Evolutionary conservation across 768 basidiomycete species (phyloP).

Genomic region (Scleroderma citrinum): DNA sequence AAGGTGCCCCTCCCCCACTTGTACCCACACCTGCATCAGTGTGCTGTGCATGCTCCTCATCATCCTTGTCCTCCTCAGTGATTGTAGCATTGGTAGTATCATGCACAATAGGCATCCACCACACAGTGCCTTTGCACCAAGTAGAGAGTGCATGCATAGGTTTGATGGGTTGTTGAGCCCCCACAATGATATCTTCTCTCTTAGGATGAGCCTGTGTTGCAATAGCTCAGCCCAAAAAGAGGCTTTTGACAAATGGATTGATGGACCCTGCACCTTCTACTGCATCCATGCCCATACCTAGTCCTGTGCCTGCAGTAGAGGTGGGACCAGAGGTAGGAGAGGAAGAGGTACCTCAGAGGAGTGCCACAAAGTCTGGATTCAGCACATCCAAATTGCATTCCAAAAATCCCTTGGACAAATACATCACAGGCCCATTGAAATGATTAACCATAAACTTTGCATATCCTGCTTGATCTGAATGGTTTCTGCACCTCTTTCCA

Average conservation of each 20-base stretch:
- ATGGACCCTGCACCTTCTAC: constrained; percentile 71
- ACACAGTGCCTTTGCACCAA: constrained; percentile 69
- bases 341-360: constrained; percentile 59
- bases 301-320: no score
- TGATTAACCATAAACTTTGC: constrained; percentile 90
- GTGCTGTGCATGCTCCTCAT: constrained; percentile 33
- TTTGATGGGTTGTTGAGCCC: constrained; percentile 89
- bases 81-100: constrained; percentile 8
- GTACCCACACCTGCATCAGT: constrained; percentile 12
- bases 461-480: constrained; percentile 78
- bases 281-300: constrained; percentile 29
- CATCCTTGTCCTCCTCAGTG: constrained; percentile 47
- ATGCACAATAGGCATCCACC: constrained; percentile 40
- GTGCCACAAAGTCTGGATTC: constrained; percentile 88
- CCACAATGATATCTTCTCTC: constrained; percentile 92
- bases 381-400: constrained; percentile 84
- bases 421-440: constrained; percentile 86
- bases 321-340: no score
- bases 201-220: constrained; percentile 89
- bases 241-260: constrained; percentile 86
- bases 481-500: constrained; percentile 96
- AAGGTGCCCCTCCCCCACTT: constrained; percentile 41
- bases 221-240: constrained; percentile 86
- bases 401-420: constrained; percentile 86
- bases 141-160: constrained; percentile 93